Conservation (phyloP, 2,329 filamentous ascomycete genomes). For the Paraconiothyrium brasiliense region DNA sequence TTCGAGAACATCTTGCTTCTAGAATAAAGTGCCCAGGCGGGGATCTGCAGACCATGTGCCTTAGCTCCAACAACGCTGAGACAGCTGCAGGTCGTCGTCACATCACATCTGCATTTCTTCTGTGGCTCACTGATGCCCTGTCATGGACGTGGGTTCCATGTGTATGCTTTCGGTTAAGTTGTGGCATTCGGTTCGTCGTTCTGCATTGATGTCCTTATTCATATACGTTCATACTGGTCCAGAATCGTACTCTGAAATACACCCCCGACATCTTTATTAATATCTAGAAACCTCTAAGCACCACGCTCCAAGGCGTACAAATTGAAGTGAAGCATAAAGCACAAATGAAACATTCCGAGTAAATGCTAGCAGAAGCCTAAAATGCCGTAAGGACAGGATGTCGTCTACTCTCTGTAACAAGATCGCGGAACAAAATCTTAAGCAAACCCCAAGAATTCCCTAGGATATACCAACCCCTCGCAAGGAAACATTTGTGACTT, state of each 20-base stretch:
- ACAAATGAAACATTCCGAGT: conserved; percentile 27
- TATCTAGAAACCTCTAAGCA: conserved; percentile 10
- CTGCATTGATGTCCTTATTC: neutral
- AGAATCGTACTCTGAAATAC: conserved; percentile 3
- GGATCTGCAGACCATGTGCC: conserved; percentile 27
- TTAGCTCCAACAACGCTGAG: conserved; percentile 28
- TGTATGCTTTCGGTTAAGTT: neutral
- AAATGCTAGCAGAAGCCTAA: conserved; percentile 33
- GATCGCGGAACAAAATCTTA: conserved; percentile 37
- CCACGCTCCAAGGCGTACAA: conserved; percentile 25
- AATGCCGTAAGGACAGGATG: conserved; percentile 45
- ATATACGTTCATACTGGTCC: neutral
- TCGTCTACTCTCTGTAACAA: conserved; percentile 35
- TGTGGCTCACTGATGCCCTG: neutral
- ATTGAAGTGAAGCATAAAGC: conserved; percentile 25
- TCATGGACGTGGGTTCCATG: neutral
- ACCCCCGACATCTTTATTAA: conserved; percentile 2
- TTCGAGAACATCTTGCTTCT: conserved; percentile 35
- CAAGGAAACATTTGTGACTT: conserved; percentile 22
- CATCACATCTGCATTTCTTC: conserved; percentile 9
- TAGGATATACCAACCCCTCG: conserved; percentile 18
- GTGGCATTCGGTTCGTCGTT: neutral
- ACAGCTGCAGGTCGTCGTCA: conserved; percentile 34
- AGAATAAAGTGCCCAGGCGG: conserved; percentile 32
- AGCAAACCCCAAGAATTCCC: conserved; percentile 23